These are phyloP conservation scores for Ochromonas danica DNA, from an alignment of 108 stramenopile species.

Conservation along the genomic window DNA sequence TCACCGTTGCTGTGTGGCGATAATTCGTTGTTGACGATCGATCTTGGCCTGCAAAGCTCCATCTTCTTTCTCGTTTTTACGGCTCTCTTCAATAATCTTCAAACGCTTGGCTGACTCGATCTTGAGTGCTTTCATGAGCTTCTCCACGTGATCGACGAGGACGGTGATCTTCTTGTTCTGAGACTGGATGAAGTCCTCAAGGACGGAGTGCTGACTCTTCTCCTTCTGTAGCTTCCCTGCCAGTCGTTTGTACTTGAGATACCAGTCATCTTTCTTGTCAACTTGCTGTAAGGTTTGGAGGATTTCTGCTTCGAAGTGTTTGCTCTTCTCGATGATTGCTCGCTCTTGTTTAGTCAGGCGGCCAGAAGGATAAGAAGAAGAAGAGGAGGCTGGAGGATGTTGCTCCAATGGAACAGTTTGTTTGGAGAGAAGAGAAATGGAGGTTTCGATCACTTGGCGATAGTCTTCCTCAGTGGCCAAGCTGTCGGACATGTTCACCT, in stretches of 20 bases:
- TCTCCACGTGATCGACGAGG: conserved; percentile 70
- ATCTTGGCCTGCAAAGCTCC: not conserved
- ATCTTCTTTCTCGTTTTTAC: not conserved
- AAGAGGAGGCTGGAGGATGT: too few species aligned
- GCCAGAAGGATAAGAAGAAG: too few species aligned
- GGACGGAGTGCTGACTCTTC: not conserved
- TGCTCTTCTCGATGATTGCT: too few species aligned
- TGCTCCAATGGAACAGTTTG: too few species aligned
- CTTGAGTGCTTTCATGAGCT: conserved; percentile 71
- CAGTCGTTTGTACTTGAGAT: not conserved
- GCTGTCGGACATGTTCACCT: too few species aligned
- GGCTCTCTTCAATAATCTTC: not conserved
- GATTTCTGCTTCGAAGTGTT: too few species aligned
- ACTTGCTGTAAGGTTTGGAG: too few species aligned
- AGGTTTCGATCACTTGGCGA: too few species aligned
- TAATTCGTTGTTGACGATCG: not conserved
- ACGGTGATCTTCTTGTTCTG: conserved; percentile 56
- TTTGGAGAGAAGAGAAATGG: too few species aligned
- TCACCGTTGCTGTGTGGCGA: not conserved
- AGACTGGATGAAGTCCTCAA: not conserved
- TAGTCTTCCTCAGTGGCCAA: too few species aligned
- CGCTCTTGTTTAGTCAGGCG: too few species aligned
- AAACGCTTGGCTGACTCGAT: conserved; percentile 56
- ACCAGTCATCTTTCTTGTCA: too few species aligned
- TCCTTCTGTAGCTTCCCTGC: not conserved